These are phyloP conservation scores for Erucastrum elatum DNA, from an alignment of 345 rosid species.

Conservation along the genomic window DNA sequence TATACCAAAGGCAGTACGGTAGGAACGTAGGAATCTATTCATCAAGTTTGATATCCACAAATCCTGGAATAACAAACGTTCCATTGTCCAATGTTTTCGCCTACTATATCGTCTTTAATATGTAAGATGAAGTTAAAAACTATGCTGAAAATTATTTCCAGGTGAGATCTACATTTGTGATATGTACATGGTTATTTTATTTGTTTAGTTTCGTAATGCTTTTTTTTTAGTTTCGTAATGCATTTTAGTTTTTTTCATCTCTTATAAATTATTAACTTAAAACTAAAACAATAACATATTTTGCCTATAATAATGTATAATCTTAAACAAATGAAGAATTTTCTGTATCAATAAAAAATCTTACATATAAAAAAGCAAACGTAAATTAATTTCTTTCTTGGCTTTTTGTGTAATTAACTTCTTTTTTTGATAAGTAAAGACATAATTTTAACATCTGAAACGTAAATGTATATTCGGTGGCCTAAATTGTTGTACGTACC, in stretches of 20 bases:
- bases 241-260: not conserved
- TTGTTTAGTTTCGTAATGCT: not conserved
- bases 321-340: not conserved
- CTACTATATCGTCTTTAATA: not conserved
- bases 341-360: not conserved
- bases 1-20: constrained; percentile 17
- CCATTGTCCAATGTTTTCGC: constrained; percentile 5
- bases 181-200: not conserved
- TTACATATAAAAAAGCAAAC: not conserved
- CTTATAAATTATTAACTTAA: not conserved
- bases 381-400: not conserved
- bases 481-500: not conserved
- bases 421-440: not conserved
- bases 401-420: not conserved
- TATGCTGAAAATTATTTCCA: not conserved
- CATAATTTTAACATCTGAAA: not conserved
- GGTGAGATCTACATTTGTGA: not conserved
- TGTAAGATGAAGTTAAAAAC: not conserved
- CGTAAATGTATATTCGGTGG: not conserved
- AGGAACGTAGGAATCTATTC: constrained; percentile 21
- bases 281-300: not conserved
- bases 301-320: not conserved
- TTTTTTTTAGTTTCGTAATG: not conserved
- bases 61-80: constrained; percentile 11
- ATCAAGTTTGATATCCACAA: constrained; percentile 20